Evolutionary conservation across 164 flowering plant genomes (phyloP), one percentile per base, ranked within the genome.

Genomic region (Sextonia rubra): DNA sequence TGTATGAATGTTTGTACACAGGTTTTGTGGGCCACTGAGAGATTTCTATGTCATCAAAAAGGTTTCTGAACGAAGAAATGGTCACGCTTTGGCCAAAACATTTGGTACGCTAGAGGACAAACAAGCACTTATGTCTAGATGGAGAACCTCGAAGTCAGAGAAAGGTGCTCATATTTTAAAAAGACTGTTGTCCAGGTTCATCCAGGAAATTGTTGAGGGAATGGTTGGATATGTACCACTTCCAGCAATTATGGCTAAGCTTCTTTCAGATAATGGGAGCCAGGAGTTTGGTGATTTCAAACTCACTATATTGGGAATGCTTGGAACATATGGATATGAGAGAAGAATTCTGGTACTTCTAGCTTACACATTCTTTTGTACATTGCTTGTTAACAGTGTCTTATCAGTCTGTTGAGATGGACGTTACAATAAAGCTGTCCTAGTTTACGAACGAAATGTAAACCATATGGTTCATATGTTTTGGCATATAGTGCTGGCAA

Each of bases 281-380:
- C 99, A 93, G 80, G 98, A 93, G 78, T 95, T 95, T 80, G 99
- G 99, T 75, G 94, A 95, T 84, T 91, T 90, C 69, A 93, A 91
- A 77, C 86, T 80, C 64, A 90, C 97, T 47, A 91, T 95, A 77
- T 60, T 90, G 85, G 98, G 93, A 68, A 90, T 95, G 93, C 91
- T 95, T 62, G 97, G 92, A 69, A 89, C 90, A 18, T 91, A 91
- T 78, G 91, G 95, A 80, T 95, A 91, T 79, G 99, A 95, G 78
- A 88, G 93, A 77, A 83, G 91, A 83, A 93, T 95, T 80, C 86
- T 95, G 97, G 99, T 95, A 86, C 62, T 60, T 73, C 23, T 70
- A 22, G 69, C 72, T 49, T 66, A 52, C 64, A 7, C 56, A 64
- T 24, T 60, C 18, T 71, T 68, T 65, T 20, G 25, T 65, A 26